Percentiles rank a stretch among this genome's conserved stretches.
phyloP scores from a whole-genome alignment of 768 basidiomycete species.

The Tulasnella sp. region DNA sequence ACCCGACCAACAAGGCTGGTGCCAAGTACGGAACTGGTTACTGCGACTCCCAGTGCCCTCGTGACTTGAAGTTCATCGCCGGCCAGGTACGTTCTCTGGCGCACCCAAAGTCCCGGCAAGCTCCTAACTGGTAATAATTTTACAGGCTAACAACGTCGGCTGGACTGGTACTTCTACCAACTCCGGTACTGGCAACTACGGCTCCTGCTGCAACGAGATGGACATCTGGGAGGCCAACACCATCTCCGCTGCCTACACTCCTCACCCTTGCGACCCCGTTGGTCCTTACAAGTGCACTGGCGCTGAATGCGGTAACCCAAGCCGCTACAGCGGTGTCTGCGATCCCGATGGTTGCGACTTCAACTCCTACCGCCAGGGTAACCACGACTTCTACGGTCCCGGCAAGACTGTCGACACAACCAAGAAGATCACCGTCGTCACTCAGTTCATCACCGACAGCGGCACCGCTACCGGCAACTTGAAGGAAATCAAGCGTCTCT shows the following conservation, averaged over 20 bases:
- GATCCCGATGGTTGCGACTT: constrained; percentile 55
- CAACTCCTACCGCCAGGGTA: constrained; percentile 54
- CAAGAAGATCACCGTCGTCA: constrained; percentile 48
- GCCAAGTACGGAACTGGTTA: constrained; percentile 58
- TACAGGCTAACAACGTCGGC: constrained; percentile 42
- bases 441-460: constrained; percentile 47
- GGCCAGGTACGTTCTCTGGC: constrained; percentile 37
- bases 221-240: constrained; percentile 55
- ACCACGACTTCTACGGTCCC: constrained; percentile 40
- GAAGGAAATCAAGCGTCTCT: constrained; percentile 39
- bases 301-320: constrained; percentile 24
- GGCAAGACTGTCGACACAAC: constrained; percentile 45
- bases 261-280: constrained; percentile 41
- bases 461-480: constrained; percentile 42
- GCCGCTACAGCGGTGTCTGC: constrained; percentile 32
- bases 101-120: neutral
- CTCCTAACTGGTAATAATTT: neutral
- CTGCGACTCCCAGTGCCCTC: constrained; percentile 56
- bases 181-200: constrained; percentile 40
- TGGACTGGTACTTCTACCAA: constrained; percentile 39
- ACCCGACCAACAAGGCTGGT: constrained; percentile 47
- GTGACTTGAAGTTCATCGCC: constrained; percentile 53
- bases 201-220: constrained; percentile 53
- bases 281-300: constrained; percentile 41
- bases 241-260: constrained; percentile 44